Conservation (phyloP, 1,139 yeast genomes). For the Taphrina deformans region DNA sequence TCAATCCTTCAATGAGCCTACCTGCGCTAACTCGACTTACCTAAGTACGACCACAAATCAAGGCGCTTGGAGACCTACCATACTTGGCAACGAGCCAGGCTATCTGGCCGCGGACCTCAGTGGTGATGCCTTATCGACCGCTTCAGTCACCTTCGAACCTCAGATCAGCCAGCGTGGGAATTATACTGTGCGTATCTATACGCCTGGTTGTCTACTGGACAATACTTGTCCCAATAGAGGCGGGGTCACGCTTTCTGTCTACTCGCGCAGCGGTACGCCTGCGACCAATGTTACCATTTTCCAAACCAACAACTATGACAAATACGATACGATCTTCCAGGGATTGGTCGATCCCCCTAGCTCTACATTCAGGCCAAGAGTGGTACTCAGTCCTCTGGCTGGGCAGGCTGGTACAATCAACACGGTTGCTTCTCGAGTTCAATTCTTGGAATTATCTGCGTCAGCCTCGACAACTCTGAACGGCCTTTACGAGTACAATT, state of each 20-base stretch:
- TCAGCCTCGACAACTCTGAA: conserved; percentile 50
- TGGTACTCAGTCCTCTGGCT: conserved; percentile 47
- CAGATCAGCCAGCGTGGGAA: conserved; percentile 72
- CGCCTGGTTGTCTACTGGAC: conserved; percentile 83
- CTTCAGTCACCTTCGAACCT: conserved; percentile 64
- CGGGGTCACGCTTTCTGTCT: conserved; percentile 71
- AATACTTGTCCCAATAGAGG: conserved; percentile 70
- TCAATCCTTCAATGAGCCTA: conserved; percentile 67
- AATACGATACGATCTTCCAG: conserved; percentile 72
- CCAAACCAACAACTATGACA: conserved; percentile 76
- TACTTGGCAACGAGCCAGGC: conserved; percentile 40
- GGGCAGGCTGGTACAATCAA: conserved; percentile 50
- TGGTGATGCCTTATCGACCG: conserved; percentile 44
- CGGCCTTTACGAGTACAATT: conserved; percentile 80
- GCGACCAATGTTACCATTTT: conserved; percentile 54
- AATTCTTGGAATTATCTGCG: conserved; percentile 53
- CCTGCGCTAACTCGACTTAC: conserved; percentile 43
- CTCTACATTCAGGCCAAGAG: conserved; percentile 51
- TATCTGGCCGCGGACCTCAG: conserved; percentile 44
- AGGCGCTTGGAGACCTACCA: conserved; percentile 43
- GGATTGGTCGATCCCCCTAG: conserved; percentile 64
- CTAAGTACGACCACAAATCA: conserved; percentile 42
- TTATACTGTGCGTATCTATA: conserved; percentile 68
- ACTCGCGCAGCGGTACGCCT: conserved; percentile 49
- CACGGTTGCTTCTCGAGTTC: conserved; percentile 73